A percentile compares a stretch with the other conserved stretches of the same genome.
Conservation (phyloP, 192 early-diverging fungal species). For the Backusella sp. region DNA sequence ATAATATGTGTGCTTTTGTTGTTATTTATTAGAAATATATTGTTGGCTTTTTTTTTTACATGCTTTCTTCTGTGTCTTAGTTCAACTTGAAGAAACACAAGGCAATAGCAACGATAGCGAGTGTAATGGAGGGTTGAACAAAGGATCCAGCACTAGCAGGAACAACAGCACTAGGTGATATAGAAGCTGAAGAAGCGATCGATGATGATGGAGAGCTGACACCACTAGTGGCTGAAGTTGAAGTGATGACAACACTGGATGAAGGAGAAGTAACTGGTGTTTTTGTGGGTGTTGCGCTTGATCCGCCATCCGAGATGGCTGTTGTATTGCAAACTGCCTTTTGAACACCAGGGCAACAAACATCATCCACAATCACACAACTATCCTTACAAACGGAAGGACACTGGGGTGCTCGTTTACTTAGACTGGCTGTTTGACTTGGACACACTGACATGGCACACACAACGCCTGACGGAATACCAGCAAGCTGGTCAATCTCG, state of each 20-base stretch:
- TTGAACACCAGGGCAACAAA: slow-evolving; percentile 3
- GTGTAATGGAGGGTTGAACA: not conserved
- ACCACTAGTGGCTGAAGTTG: not conserved
- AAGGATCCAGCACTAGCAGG: not conserved
- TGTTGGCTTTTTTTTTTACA: too few species aligned
- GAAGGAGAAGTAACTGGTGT: not conserved
- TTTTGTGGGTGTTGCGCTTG: not conserved
- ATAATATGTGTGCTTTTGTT: not conserved
- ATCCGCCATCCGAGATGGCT: not conserved
- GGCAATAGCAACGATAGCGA: not conserved
- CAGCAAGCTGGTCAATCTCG: not conserved
- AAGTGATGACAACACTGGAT: not conserved
- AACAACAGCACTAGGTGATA: not conserved
- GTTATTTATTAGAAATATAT: not conserved
- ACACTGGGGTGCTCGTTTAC: not conserved
- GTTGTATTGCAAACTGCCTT: slow-evolving; percentile 5
- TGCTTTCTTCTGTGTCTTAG: not conserved
- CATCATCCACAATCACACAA: slow-evolving; percentile 4
- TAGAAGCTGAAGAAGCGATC: not conserved
- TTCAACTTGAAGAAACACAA: not conserved
- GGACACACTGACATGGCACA: slow-evolving; percentile 2
- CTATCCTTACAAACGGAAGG: not conserved
- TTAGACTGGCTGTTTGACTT: not conserved
- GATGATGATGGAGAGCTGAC: not conserved
- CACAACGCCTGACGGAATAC: not conserved